These are phyloP conservation scores for Truncatella angustata DNA, from an alignment of 2,329 filamentous ascomycete species.

Conservation along the genomic window DNA sequence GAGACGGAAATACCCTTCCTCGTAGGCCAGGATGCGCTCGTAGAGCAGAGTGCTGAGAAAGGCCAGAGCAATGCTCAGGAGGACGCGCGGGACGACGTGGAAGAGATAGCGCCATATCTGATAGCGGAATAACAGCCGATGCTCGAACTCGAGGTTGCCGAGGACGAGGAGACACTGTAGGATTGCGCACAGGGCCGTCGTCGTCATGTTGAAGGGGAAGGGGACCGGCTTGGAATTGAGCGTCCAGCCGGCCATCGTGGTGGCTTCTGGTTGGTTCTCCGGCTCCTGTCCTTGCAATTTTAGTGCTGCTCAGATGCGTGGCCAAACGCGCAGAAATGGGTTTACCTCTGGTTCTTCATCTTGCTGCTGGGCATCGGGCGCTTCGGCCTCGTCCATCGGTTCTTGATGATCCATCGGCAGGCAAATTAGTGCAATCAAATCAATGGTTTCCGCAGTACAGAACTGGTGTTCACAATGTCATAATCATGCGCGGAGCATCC, in stretches of 20 bases:
- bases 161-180: background rate
- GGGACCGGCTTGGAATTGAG: background rate
- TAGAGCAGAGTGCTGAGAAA: background rate
- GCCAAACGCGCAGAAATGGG: too few relatives aligned
- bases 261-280: background rate
- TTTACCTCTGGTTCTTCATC: too few relatives aligned
- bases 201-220: background rate
- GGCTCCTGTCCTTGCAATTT: background rate
- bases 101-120: background rate
- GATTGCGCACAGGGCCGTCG: background rate
- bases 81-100: background rate
- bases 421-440: too few relatives aligned
- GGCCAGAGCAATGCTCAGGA: background rate
- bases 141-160: background rate
- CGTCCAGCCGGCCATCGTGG: background rate
- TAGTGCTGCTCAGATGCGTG: too few relatives aligned
- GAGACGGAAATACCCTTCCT: background rate
- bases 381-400: too few relatives aligned
- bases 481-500: too few relatives aligned
- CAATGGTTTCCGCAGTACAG: too few relatives aligned
- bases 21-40: background rate
- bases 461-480: too few relatives aligned
- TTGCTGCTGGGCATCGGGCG: too few relatives aligned
- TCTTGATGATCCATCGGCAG: too few relatives aligned
- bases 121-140: background rate